Evolutionary conservation across 495 filamentous ascomycete genomes (phyloP), one percentile per base, ranked within the genome.

Genomic region (Aspergillus olivimuriae): DNA sequence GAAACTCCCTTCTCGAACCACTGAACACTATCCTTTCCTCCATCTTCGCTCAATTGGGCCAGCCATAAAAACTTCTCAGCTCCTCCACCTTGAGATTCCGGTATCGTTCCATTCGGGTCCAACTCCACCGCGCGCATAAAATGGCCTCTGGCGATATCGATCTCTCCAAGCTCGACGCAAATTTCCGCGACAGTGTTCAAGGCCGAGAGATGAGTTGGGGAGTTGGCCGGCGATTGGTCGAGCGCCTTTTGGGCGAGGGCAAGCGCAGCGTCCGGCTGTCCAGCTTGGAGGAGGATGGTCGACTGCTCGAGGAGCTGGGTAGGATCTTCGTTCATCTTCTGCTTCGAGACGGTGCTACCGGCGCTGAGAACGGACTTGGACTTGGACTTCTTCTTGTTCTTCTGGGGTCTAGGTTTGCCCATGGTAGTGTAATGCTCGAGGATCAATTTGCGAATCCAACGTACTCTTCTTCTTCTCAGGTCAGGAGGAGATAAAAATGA

Each of bases 1-100:
- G 68, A 66, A 0, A 83, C 82, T 12, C 89, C 94, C 56, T 80
- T 82, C 63, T 90, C 85, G 60, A 86, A 97, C 89, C 91, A 96
- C 20, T 59, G 55, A 24, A 97, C 82, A 55, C 88, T 94, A 47
- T 87, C 85, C 41, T 73, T 56, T 2, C 92, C 94, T 28, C 92
- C 92, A 41, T 86, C 76, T 40, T 92, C 86, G 60, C 82, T 86
- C 57, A 99, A 74, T 64, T 99, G 94, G 34, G 94, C 92, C 19
- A 97, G 73, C 82, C 89, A 96, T 1, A 99, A 68, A 58, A 97
- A 97, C 62, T 95, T 97, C 55, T 96, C 92, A 0, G 89, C 80
- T 0, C 90, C 94, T 6, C 86, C 87, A 14, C 87, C 88, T 34
- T 79, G 68, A 3, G 72, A 67, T 41, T 80, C 72, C 2, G 76